Evolutionary conservation across 768 basidiomycete genomes (phyloP).

Genomic region (Tricholoma hemisulphureum): DNA sequence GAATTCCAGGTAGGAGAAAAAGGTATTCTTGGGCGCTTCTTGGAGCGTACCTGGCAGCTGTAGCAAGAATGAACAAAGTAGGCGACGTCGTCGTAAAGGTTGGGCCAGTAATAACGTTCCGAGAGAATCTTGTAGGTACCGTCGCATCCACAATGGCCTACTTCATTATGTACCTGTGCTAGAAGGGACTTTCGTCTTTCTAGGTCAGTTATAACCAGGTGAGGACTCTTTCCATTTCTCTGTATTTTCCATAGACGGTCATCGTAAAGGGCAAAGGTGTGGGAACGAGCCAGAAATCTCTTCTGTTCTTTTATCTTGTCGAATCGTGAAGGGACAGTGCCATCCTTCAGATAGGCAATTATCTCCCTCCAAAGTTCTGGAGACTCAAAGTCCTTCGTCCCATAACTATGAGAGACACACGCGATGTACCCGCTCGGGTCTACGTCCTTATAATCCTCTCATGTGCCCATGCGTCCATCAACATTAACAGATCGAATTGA

Average conservation of each 20-base stretch:
- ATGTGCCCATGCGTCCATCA: too few species aligned
- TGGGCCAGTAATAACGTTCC: slow-evolving; percentile 35
- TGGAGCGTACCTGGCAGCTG: slow-evolving; percentile 29
- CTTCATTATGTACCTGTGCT: slow-evolving; percentile 26
- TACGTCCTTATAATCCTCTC: background rate
- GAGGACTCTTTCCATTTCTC: slow-evolving; percentile 13
- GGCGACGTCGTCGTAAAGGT: slow-evolving; percentile 24
- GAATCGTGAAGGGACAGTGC: background rate
- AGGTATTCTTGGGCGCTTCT: slow-evolving; percentile 16
- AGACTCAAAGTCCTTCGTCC: slow-evolving; percentile 11
- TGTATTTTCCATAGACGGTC: slow-evolving; percentile 16
- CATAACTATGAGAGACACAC: slow-evolving; percentile 3
- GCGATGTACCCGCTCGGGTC: background rate
- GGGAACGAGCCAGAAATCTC: too few species aligned
- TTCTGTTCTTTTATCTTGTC: too few species aligned
- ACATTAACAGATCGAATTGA: too few species aligned
- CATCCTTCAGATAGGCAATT: slow-evolving; percentile 10
- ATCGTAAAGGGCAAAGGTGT: slow-evolving; percentile 18
- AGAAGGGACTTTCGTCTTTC: slow-evolving; percentile 15
- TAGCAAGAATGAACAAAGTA: slow-evolving; percentile 30
- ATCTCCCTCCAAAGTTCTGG: slow-evolving; percentile 16
- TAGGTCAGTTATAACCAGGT: slow-evolving; percentile 21
- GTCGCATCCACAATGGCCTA: too few species aligned
- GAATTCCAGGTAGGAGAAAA: slow-evolving; percentile 17
- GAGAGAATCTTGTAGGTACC: slow-evolving; percentile 18